Base-by-base conservation (phyloP, 2,329 filamentous ascomycete species). In the Fusarium pseudocircinatum region DNA sequence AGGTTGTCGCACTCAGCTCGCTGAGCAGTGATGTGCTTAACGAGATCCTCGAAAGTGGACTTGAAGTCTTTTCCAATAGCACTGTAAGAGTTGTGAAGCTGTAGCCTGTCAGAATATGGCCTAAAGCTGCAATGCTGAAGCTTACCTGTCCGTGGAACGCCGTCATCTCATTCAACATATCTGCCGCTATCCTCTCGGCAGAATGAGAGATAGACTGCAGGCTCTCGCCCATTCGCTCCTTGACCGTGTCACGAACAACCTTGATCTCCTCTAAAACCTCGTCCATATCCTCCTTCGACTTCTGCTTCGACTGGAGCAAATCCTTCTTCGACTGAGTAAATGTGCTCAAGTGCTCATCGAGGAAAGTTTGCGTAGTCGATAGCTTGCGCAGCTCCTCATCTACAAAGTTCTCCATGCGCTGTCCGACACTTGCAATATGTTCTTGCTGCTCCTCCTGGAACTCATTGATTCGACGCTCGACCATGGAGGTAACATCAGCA, bases 221-320 rank as follows among this genome's bases (percentile, higher is more conserved):
- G 14, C 95, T 96, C 78, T 95, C 91, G 6, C 94, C 94, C 53
- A 98, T 94, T 70, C 93, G 92, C 54, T 89, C 86, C 85, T 98
- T 98, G 58, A 98, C 94, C 60, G 94, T 92, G 80, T 97, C 93
- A 28, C 96, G 90, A 30, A 98, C 87, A n/a, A 89, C 90, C 80
- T 95, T 95, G 80, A 98, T 97, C 80, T 97, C 96, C 77, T 96
- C 94, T 15, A 99, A 87, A 4, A 97, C 92, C n/a, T 89, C 86
- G 77, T 98, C 95, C 93, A 98, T 95, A 63, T 95, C 93, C 53
- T 95, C 91, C 77, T 93, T 94, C 6, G 94, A 92, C 70, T 87
- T 86, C 30, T 88, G 85, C 63, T 91, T 93, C 77, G 93, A 91
- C 46, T 89, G 85, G 32, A 93, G 87, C 22, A 97, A 87, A 74